Percentiles rank a stretch among this genome's conserved stretches.
These are phyloP conservation scores for Acanthamoeba lugdunensis DNA, from an alignment of 208 protist genomes.

Conservation along the genomic window DNA sequence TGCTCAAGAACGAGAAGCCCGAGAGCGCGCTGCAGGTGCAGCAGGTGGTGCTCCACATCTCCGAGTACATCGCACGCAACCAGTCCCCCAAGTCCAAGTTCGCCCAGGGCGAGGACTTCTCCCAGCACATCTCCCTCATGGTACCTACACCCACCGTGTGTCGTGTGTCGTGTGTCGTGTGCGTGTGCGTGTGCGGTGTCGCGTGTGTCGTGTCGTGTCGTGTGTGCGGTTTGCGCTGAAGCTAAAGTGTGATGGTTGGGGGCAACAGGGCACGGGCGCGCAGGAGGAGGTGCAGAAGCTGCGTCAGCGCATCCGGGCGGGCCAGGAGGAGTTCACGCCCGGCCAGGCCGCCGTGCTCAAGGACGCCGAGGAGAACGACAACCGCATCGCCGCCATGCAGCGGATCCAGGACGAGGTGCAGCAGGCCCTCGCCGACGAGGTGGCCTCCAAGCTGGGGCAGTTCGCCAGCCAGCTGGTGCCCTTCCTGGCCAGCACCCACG, in stretches of 20 bases:
- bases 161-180: not conserved
- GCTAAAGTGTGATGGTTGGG: not conserved
- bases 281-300: slow-evolving; percentile 67
- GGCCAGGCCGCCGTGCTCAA: slow-evolving; percentile 39
- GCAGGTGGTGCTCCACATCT: slow-evolving; percentile 58
- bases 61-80: slow-evolving; percentile 44
- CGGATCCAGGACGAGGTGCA: slow-evolving; percentile 56
- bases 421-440: slow-evolving; percentile 46
- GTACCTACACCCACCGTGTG: not conserved
- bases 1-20: slow-evolving; percentile 41
- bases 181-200: not conserved
- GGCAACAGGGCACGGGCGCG: slow-evolving; percentile 15
- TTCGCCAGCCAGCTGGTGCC: slow-evolving; percentile 69
- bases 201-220: not conserved
- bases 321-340: not conserved
- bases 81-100: slow-evolving; percentile 70
- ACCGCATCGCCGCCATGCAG: slow-evolving; percentile 33
- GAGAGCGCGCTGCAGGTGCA: not conserved
- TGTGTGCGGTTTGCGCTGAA: too few species aligned
- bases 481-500: slow-evolving; percentile 62
- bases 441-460: slow-evolving; percentile 35
- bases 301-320: slow-evolving; percentile 58
- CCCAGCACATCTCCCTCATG: slow-evolving; percentile 37
- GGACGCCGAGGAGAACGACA: slow-evolving; percentile 71
- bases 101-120: not conserved